These are phyloP conservation scores for Rubroshorea leprosula DNA, from an alignment of 345 rosid genomes.

Conservation along the genomic window DNA sequence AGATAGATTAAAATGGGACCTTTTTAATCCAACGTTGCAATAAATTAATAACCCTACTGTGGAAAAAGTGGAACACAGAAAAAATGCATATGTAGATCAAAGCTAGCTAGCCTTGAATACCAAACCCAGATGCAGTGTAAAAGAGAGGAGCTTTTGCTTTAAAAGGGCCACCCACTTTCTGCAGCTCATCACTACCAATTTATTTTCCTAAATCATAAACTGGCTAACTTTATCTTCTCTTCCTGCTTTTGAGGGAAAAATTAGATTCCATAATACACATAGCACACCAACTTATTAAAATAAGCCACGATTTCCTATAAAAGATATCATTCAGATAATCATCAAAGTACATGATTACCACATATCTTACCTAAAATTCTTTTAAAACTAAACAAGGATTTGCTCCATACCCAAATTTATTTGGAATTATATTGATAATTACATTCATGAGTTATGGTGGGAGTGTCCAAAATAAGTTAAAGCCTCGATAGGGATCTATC, in stretches of 20 bases:
- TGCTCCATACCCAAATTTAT: not conserved
- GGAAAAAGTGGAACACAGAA: not conserved
- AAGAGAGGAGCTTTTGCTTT: slow-evolving; percentile 23
- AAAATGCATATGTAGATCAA: slow-evolving; percentile 3
- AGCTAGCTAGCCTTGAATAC: slow-evolving; percentile 1
- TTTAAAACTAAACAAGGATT: slow-evolving; percentile 1
- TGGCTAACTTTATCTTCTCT: slow-evolving; percentile 23
- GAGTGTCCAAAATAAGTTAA: too few species aligned
- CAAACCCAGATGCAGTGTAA: not conserved
- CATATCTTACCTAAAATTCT: not conserved
- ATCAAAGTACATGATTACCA: slow-evolving; percentile 2
- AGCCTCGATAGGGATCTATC: too few species aligned
- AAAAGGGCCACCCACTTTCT: slow-evolving; percentile 58
- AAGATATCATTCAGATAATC: slow-evolving; percentile 5
- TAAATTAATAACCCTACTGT: not conserved
- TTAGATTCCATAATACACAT: slow-evolving; percentile 29
- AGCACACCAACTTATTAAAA: not conserved
- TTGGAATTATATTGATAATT: too few species aligned
- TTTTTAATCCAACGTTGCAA: too few species aligned
- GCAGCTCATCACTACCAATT: too few species aligned
- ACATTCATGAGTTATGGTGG: too few species aligned
- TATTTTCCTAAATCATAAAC: slow-evolving; percentile 17
- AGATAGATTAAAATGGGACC: too few species aligned
- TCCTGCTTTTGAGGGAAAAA: slow-evolving; percentile 39
- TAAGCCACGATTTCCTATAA: slow-evolving; percentile 1